Evolutionary conservation across 164 flowering plant genomes (phyloP).

Genomic region (Stephania cephalantha): DNA sequence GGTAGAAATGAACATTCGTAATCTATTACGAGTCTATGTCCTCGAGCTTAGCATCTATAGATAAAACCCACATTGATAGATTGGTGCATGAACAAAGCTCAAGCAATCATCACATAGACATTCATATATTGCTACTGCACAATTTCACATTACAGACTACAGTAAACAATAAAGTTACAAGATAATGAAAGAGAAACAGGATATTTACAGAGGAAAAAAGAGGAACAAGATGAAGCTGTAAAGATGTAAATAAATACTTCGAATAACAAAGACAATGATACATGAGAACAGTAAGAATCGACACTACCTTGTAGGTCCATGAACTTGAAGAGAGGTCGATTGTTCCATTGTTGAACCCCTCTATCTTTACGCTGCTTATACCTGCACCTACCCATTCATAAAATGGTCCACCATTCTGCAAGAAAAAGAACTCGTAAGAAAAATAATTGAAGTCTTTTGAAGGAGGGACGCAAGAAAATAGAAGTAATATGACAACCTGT

Average conservation of each 20-base stretch:
- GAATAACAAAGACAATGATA: neutral
- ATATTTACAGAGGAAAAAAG: neutral
- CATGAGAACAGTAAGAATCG: neutral
- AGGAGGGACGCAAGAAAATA: too few species aligned
- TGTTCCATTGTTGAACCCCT: slow-evolving; percentile 60
- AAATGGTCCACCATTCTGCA: slow-evolving; percentile 81
- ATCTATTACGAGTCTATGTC: too few species aligned
- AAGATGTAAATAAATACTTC: neutral
- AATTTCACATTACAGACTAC: neutral
- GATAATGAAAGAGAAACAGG: neutral
- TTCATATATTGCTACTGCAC: neutral
- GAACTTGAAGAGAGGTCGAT: slow-evolving; percentile 48
- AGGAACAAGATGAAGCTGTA: neutral
- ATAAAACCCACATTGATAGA: neutral
- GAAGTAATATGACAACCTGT: too few species aligned
- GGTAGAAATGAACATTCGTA: too few species aligned
- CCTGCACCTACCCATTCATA: slow-evolving; percentile 93
- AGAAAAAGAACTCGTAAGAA: slow-evolving; percentile 4
- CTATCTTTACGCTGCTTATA: slow-evolving; percentile 59
- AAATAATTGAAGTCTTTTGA: neutral
- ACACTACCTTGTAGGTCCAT: slow-evolving; percentile 80
- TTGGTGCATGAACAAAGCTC: neutral
- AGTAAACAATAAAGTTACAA: neutral
- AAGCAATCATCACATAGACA: neutral
- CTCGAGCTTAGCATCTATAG: neutral